Percentiles rank a stretch among this genome's conserved stretches.
phyloP scores from a whole-genome alignment of 345 rosid genomes.

The Citrus mangshanensis region DNA sequence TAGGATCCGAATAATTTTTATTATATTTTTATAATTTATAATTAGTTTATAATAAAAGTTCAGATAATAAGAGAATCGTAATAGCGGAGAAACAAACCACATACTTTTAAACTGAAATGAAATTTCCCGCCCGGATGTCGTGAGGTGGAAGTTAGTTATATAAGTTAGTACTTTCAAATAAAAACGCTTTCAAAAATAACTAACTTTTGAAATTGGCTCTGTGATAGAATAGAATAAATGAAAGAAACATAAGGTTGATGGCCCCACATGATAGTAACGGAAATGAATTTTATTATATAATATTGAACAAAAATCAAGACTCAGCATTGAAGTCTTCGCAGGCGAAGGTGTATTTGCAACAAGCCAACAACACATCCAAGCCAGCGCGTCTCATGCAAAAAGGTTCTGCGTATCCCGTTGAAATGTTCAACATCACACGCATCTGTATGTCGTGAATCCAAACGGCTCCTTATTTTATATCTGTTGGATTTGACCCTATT shows the following conservation, averaged over 20 bases:
- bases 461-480: too few species aligned
- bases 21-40: too few species aligned
- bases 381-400: not conserved
- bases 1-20: too few species aligned
- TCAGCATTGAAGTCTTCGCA: too few species aligned
- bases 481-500: not conserved
- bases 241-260: not conserved
- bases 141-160: not conserved
- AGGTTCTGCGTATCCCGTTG: not conserved
- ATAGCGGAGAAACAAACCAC: not conserved
- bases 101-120: too few species aligned
- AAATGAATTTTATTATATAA: not conserved
- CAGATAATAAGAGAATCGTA: not conserved
- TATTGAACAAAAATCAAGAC: not conserved
- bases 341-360: not conserved
- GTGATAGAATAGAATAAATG: too few species aligned
- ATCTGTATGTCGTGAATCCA: not conserved
- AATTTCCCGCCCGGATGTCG: not conserved
- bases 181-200: not conserved
- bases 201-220: not conserved
- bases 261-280: not conserved
- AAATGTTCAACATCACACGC: not conserved
- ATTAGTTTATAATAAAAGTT: too few species aligned
- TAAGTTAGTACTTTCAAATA: not conserved
- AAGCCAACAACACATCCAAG: not conserved